phyloP scores from a whole-genome alignment of 2,329 filamentous ascomycete genomes.

The Dendrostoma leiphaemia region DNA sequence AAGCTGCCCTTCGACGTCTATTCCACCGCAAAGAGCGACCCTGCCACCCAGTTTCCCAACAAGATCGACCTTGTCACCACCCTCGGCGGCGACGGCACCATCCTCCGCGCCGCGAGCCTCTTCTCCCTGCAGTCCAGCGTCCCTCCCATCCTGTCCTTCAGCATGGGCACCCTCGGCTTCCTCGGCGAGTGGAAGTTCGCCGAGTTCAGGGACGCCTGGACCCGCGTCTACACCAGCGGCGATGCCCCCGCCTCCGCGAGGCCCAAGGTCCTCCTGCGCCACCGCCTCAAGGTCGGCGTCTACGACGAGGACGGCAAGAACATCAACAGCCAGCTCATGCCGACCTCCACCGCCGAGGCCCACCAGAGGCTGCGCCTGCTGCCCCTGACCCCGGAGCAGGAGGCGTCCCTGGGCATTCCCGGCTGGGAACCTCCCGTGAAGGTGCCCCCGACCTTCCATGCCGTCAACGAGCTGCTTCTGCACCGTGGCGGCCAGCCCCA shows the following conservation, averaged over 20 bases:
- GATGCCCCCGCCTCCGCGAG: constrained; percentile 48
- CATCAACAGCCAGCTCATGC: constrained; percentile 52
- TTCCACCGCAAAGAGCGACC: constrained; percentile 45
- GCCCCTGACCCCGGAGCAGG: constrained; percentile 17
- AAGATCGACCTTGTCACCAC: constrained; percentile 90
- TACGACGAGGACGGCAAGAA: constrained; percentile 67
- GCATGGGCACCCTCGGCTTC: constrained; percentile 95
- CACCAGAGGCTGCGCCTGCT: constrained; percentile 33
- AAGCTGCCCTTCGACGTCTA: constrained; percentile 74
- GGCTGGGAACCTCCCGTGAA: constrained; percentile 12
- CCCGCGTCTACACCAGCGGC: constrained; percentile 85
- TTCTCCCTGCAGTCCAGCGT: constrained; percentile 81
- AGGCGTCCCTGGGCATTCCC: constrained; percentile 17
- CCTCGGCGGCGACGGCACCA: constrained; percentile 89
- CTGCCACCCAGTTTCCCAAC: constrained; percentile 57
- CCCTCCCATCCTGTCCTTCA: constrained; percentile 89
- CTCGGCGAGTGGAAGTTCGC: constrained; percentile 94
- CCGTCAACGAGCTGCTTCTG: constrained; percentile 93
- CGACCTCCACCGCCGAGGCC: constrained; percentile 44
- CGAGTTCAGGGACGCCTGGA: constrained; percentile 88
- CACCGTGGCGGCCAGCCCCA: constrained; percentile 89
- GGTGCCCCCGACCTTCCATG: constrained; percentile 51
- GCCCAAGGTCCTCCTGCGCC: constrained; percentile 80
- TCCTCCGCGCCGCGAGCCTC: constrained; percentile 79
- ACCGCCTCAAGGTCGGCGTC: constrained; percentile 82